These are phyloP conservation scores for Mariannaea sp. DNA, from an alignment of 2,329 filamentous ascomycete species.

Conservation along the genomic window DNA sequence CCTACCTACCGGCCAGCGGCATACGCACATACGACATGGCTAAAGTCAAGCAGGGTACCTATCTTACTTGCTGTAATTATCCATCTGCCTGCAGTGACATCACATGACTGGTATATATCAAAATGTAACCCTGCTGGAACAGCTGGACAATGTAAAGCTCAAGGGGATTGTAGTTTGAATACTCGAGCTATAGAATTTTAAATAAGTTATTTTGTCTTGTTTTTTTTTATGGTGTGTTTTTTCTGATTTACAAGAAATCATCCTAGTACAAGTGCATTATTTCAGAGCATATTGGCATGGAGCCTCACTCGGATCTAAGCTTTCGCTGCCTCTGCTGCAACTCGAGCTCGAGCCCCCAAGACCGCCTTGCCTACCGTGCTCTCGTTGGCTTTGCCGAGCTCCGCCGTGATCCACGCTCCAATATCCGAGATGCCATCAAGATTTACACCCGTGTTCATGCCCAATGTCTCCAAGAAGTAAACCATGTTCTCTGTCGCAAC, in stretches of 20 bases:
- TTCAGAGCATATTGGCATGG: background rate
- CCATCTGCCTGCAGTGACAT: constrained; percentile 41
- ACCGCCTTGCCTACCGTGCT: constrained; percentile 71
- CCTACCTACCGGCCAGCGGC: no score
- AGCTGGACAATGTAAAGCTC: no score
- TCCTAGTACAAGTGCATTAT: background rate
- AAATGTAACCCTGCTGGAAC: constrained; percentile 14
- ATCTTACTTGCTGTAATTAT: no score
- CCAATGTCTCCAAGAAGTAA: constrained; percentile 75
- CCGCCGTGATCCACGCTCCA: constrained; percentile 71
- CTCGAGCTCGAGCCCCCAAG: constrained; percentile 53
- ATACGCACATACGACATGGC: no score
- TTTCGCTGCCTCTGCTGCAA: constrained; percentile 33
- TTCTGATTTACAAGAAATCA: no score
- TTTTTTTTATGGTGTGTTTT: no score
- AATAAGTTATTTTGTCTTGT: no score
- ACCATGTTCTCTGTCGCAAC: constrained; percentile 85
- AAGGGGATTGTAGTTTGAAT: no score
- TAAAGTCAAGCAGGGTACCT: no score
- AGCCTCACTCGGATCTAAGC: constrained; percentile 1
- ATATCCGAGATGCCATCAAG: constrained; percentile 69
- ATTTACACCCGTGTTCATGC: constrained; percentile 75
- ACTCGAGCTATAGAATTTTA: no score
- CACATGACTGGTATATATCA: constrained; percentile 45
- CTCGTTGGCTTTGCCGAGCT: constrained; percentile 66